phyloP scores from a whole-genome alignment of 2,329 filamentous ascomycete species.

The Herpomyces periplanetae region DNA sequence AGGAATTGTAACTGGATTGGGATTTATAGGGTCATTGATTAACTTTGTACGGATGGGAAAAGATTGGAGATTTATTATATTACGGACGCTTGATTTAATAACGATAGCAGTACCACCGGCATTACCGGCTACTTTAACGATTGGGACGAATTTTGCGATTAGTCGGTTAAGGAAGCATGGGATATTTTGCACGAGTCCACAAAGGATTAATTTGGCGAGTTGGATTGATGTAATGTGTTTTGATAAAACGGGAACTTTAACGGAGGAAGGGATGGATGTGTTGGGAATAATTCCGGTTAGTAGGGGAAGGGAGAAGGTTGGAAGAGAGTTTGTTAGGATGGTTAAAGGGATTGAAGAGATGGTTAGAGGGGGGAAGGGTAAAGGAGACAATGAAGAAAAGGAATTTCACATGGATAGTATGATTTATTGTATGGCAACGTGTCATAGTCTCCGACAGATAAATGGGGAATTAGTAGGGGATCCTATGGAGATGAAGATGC shows the following conservation, averaged over 20 bases:
- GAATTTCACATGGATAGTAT: too few relatives aligned
- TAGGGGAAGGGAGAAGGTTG: slow-evolving; percentile 12
- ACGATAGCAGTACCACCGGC: slow-evolving; percentile 91
- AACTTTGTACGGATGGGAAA: slow-evolving; percentile 63
- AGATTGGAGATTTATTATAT: slow-evolving; percentile 57
- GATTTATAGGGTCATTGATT: slow-evolving; percentile 59
- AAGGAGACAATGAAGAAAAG: too few relatives aligned
- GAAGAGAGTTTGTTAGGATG: slow-evolving; percentile 1
- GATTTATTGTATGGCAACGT: slow-evolving; percentile 99
- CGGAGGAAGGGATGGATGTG: slow-evolving; percentile 78
- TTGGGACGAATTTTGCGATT: slow-evolving; percentile 80
- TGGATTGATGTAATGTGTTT: slow-evolving; percentile 91
- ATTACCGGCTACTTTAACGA: slow-evolving; percentile 66
- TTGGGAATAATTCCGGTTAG: slow-evolving; percentile 48
- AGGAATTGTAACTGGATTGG: slow-evolving; percentile 43
- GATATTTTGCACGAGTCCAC: slow-evolving; percentile 91
- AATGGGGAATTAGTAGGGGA: slow-evolving; percentile 70
- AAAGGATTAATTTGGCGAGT: slow-evolving; percentile 78
- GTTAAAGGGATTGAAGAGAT: too few relatives aligned
- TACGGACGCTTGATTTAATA: slow-evolving; percentile 68
- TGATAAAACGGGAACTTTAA: slow-evolving; percentile 92
- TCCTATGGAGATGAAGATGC: slow-evolving; percentile 89
- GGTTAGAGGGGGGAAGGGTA: too few relatives aligned
- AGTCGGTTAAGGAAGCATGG: slow-evolving; percentile 47
- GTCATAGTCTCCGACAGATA: slow-evolving; percentile 53